These are phyloP conservation scores for Cubamyces lactineus DNA, from an alignment of 768 basidiomycete species.

Conservation along the genomic window DNA sequence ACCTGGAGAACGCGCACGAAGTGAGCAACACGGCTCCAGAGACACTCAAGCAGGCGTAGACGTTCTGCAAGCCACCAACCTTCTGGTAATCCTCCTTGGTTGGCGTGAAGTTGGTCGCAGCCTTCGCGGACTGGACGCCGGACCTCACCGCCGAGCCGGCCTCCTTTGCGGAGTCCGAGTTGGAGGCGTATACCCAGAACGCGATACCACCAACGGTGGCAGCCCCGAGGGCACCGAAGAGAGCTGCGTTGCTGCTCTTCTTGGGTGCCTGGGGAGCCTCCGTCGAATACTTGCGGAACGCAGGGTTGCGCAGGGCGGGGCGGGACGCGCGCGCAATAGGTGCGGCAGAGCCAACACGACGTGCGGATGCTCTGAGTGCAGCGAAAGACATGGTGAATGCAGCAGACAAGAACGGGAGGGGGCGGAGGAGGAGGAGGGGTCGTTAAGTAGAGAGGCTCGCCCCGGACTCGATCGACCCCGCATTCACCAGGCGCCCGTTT, in stretches of 20 bases:
- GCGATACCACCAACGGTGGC: slow-evolving; percentile 61
- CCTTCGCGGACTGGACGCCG: slow-evolving; percentile 63
- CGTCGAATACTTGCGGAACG: slow-evolving; percentile 63
- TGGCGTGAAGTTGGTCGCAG: slow-evolving; percentile 69
- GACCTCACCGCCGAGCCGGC: slow-evolving; percentile 61
- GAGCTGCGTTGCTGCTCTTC: slow-evolving; percentile 56
- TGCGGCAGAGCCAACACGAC: slow-evolving; percentile 45
- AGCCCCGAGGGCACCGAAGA: slow-evolving; percentile 65
- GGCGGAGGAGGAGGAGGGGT: not conserved
- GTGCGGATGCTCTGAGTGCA: slow-evolving; percentile 53
- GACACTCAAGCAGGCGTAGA: not conserved
- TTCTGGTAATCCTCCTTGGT: slow-evolving; percentile 90
- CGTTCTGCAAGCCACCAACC: slow-evolving; percentile 40
- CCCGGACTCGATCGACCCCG: slow-evolving; percentile 6
- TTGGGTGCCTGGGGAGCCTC: slow-evolving; percentile 40
- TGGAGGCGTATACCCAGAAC: slow-evolving; percentile 59
- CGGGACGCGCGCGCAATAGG: slow-evolving; percentile 23
- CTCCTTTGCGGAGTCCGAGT: slow-evolving; percentile 50
- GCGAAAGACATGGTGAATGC: slow-evolving; percentile 54
- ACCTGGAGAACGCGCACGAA: slow-evolving; percentile 50
- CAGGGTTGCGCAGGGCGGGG: slow-evolving; percentile 38
- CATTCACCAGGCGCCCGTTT: slow-evolving; percentile 1
- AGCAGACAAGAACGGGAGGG: not conserved
- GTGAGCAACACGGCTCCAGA: slow-evolving; percentile 2
- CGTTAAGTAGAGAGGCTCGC: slow-evolving; percentile 1